A percentile compares a stretch with the other conserved stretches of the same genome.
phyloP scores from a whole-genome alignment of 805 yeast species.

The Sugiyamaella chiloensis region DNA sequence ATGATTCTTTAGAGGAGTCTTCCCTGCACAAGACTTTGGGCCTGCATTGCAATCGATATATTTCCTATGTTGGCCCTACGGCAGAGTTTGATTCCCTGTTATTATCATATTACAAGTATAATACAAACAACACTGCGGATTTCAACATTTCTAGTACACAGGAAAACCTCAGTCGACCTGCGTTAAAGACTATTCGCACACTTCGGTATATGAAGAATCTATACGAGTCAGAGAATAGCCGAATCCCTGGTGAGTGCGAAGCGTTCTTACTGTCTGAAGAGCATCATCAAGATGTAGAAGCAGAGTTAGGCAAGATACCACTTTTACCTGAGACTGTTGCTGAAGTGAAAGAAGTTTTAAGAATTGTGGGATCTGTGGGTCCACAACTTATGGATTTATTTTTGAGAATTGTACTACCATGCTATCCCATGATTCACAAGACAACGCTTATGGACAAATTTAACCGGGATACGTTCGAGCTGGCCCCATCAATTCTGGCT shows the following conservation, averaged over 20 bases:
- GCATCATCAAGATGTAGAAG: constrained; percentile 18
- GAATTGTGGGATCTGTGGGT: constrained; percentile 24
- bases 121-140: constrained; percentile 20
- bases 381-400: constrained; percentile 25
- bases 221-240: not conserved
- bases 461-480: constrained; percentile 25
- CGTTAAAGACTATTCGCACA: constrained; percentile 5
- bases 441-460: constrained; percentile 28
- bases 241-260: constrained; percentile 15
- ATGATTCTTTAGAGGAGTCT: constrained; percentile 27
- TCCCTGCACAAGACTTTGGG: constrained; percentile 28
- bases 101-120: constrained; percentile 25
- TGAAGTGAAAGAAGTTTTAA: constrained; percentile 27
- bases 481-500: constrained; percentile 25
- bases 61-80: constrained; percentile 28
- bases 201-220: constrained; percentile 4
- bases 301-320: constrained; percentile 23
- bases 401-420: constrained; percentile 26
- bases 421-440: constrained; percentile 28
- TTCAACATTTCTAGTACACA: constrained; percentile 16
- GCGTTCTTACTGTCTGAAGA: constrained; percentile 28
- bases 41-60: constrained; percentile 26
- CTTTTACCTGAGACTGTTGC: constrained; percentile 25
- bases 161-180: not conserved
- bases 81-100: constrained; percentile 28